Base-by-base conservation (phyloP, 108 stramenopile genomes). In the Chaetoceros tenuissimus region DNA sequence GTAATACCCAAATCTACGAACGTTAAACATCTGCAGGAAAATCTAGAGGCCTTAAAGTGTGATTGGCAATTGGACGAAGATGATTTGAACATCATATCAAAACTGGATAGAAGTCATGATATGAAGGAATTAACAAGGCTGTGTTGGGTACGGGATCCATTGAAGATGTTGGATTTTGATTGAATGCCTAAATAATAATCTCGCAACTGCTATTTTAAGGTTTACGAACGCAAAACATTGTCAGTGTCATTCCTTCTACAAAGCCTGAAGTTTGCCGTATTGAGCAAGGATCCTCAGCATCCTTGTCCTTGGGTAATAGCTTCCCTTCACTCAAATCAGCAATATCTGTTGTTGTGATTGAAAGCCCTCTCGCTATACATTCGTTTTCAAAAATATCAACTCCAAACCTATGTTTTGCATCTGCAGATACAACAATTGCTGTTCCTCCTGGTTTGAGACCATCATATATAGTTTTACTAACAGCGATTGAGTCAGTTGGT, bases 381-480 rank as follows among this genome's bases (percentile, higher is more conserved):
- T 78, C 84, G 25, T 67, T 57, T 53, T 62, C 66, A 53, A 92
- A 83, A 1, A 55, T 58, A n/a, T 82, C 85, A 17, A 91, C 84
- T 3, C 89, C 85, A 71, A 81, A 91, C 46, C 89, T 67, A 71
- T 91, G 89, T 53, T 75, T 69, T n/a, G 80, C 69, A 49, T 82
- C 70, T 13, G 83, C 89, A 46, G 80, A 81, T 20, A 87, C 77
- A 34, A 87, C 64, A 46, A 73, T 67, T 1, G 82, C 84, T 28
- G 45, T 55, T 1, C 89, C 84, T 19, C 70, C 75, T 5, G 72
- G 72, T 19, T 23, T 27, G 7, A 92, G 60, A 17, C 80, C 68
- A 58, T 81, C 70, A 23, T 68, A 57, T 31, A 92, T 81, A 51
- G 85, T 73, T 23, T 77, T 75, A 1, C 85, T 77, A 2, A 73